A percentile compares a stretch with the other conserved stretches of the same genome.
phyloP scores from a whole-genome alignment of 495 filamentous ascomycete genomes.

The Penicillium goetzii region DNA sequence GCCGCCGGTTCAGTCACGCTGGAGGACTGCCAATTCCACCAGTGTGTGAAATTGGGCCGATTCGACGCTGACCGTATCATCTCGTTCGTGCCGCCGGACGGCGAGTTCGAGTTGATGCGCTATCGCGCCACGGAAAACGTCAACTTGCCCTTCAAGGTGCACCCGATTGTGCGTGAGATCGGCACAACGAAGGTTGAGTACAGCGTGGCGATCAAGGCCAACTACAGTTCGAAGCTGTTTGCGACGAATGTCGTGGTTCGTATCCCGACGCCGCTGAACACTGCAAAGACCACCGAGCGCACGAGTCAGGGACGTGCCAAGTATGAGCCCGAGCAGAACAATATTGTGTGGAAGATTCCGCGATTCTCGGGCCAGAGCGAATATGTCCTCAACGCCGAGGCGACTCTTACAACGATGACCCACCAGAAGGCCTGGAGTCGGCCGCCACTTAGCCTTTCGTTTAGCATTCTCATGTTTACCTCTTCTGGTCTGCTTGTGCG shows the following conservation, averaged over 20 bases:
- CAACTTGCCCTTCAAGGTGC: conserved; percentile 98
- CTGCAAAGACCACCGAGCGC: conserved; percentile 90
- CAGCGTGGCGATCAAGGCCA: conserved; percentile 95
- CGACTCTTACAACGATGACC: conserved; percentile 92
- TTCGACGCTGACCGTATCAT: conserved; percentile 98
- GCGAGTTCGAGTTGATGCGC: conserved; percentile 98
- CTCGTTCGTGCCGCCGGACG: conserved; percentile 95
- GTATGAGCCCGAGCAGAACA: conserved; percentile 97
- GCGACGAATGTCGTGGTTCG: conserved; percentile 97
- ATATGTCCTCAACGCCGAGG: conserved; percentile 92
- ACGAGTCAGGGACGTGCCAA: conserved; percentile 95
- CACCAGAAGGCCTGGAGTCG: conserved; percentile 98
- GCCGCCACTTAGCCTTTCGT: conserved; percentile 88
- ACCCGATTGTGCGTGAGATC: conserved; percentile 96
- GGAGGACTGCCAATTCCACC: conserved; percentile 99
- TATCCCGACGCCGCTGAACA: conserved; percentile 96
- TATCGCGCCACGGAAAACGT: conserved; percentile 99
- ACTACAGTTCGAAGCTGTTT: conserved; percentile 95
- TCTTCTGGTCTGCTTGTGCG: conserved; percentile 87
- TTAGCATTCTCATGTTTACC: conserved; percentile 97
- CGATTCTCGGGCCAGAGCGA: conserved; percentile 95
- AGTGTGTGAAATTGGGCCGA: conserved; percentile 96
- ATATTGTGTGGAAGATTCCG: conserved; percentile 99
- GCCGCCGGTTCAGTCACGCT: conserved; percentile 95
- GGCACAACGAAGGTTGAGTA: conserved; percentile 98